These are phyloP conservation scores for Lepidium africanum DNA, from an alignment of 345 rosid genomes.

Conservation along the genomic window DNA sequence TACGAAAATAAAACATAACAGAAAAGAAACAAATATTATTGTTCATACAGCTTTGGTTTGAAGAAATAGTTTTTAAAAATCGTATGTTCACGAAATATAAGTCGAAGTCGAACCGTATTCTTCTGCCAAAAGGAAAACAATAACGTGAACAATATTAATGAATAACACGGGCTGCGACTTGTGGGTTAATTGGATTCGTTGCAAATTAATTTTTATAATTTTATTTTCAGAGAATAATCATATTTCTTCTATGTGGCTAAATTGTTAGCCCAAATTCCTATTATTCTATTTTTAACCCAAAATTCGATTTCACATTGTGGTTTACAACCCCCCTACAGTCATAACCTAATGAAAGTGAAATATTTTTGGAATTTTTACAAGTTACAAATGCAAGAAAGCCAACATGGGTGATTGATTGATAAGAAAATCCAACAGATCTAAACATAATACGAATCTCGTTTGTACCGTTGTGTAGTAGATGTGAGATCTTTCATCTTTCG, in stretches of 20 bases:
- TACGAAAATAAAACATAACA: not conserved
- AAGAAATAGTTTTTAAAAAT: not conserved
- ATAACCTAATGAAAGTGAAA: not conserved
- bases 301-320: not conserved
- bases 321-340: not conserved
- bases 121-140: not conserved
- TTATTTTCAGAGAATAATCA: not conserved
- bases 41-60: not conserved
- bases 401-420: not conserved
- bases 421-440: not conserved
- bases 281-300: not conserved
- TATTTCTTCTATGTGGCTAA: slow-evolving; percentile 3
- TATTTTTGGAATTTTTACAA: not conserved
- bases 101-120: slow-evolving; percentile 8
- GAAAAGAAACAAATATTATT: not conserved
- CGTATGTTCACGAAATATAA: slow-evolving; percentile 3
- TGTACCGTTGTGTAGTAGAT: not conserved
- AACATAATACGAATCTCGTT: not conserved
- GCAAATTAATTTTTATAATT: not conserved
- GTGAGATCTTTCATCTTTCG: slow-evolving; percentile 6
- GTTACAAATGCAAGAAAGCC: not conserved
- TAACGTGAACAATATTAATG: slow-evolving; percentile 24
- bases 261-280: slow-evolving; percentile 6
- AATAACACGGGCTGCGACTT: slow-evolving; percentile 17
- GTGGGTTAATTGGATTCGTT: not conserved